phyloP scores from a whole-genome alignment of 495 filamentous ascomycete genomes.

The Patellaria atrata region DNA sequence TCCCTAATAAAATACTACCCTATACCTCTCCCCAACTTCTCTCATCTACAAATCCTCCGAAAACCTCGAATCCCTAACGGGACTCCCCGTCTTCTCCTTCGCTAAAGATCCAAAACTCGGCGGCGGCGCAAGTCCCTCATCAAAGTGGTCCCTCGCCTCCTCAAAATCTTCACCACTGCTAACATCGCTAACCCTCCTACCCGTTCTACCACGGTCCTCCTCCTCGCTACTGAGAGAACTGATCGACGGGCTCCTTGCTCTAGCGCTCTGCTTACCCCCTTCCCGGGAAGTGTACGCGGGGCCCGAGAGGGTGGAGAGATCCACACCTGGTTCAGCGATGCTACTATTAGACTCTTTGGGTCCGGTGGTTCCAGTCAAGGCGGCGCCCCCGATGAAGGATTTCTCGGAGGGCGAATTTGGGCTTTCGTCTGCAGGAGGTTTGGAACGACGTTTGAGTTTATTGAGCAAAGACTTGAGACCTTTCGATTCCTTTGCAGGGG shows the following conservation, averaged over 20 bases:
- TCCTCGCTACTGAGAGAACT: not conserved
- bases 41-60: conserved; percentile 6
- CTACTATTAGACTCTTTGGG: too few species aligned
- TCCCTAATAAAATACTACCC: too few species aligned
- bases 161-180: conserved; percentile 8
- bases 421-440: conserved; percentile 7
- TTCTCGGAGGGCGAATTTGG: conserved; percentile 4
- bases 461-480: conserved; percentile 15
- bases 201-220: conserved; percentile 1
- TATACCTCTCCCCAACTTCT: too few species aligned
- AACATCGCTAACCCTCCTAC: conserved; percentile 1
- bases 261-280: too few species aligned
- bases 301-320: too few species aligned
- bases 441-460: conserved; percentile 17
- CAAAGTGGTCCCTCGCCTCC: conserved; percentile 14
- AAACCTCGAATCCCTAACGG: conserved; percentile 14
- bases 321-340: too few species aligned
- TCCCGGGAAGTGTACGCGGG: too few species aligned
- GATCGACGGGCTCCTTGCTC: conserved; percentile 6
- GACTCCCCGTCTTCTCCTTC: conserved; percentile 10
- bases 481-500: conserved; percentile 8
- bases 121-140: conserved; percentile 15
- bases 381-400: conserved; percentile 13
- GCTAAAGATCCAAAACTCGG: conserved; percentile 5
- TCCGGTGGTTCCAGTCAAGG: conserved; percentile 6